Evolutionary conservation across 805 yeast genomes (phyloP).

Genomic region (Nakazawaea pomicola): DNA sequence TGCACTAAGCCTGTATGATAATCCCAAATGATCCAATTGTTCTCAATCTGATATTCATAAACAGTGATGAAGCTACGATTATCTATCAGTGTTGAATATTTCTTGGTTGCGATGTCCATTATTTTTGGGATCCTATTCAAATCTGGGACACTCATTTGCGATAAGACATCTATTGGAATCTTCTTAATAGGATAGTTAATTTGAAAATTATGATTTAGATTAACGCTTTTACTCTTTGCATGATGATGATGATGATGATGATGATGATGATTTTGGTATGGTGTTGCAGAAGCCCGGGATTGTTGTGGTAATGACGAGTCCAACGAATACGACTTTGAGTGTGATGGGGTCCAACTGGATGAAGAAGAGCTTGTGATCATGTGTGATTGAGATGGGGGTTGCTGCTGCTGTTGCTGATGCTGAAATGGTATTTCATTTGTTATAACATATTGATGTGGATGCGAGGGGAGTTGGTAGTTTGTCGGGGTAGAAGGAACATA

Average conservation of each 20-base stretch:
- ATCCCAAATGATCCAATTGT: slow-evolving; percentile 82
- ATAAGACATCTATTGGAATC: slow-evolving; percentile 14
- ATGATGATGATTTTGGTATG: neutral
- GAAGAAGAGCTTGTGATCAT: too few relatives aligned
- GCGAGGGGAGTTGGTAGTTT: neutral
- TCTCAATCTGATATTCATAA: slow-evolving; percentile 63
- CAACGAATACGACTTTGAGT: neutral
- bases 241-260: slow-evolving; percentile 1
- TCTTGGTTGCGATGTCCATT: slow-evolving; percentile 28
- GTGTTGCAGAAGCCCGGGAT: too few relatives aligned
- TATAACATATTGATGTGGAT: neutral
- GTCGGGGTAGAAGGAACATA: neutral
- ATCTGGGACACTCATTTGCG: slow-evolving; percentile 19
- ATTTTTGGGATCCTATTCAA: slow-evolving; percentile 17
- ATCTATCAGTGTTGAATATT: slow-evolving; percentile 70
- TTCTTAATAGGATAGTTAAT: slow-evolving; percentile 23
- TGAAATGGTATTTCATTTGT: neutral
- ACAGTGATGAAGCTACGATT: slow-evolving; percentile 67
- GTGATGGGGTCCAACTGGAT: slow-evolving; percentile 5
- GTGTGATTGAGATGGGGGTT: too few relatives aligned
- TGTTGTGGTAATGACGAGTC: slow-evolving; percentile 2
- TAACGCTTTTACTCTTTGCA: neutral
- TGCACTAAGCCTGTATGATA: slow-evolving; percentile 81
- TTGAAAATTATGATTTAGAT: neutral
- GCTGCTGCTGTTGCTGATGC: neutral